Evolutionary conservation across 2,329 filamentous ascomycete genomes (phyloP).

Genomic region (Fusarium poae): DNA sequence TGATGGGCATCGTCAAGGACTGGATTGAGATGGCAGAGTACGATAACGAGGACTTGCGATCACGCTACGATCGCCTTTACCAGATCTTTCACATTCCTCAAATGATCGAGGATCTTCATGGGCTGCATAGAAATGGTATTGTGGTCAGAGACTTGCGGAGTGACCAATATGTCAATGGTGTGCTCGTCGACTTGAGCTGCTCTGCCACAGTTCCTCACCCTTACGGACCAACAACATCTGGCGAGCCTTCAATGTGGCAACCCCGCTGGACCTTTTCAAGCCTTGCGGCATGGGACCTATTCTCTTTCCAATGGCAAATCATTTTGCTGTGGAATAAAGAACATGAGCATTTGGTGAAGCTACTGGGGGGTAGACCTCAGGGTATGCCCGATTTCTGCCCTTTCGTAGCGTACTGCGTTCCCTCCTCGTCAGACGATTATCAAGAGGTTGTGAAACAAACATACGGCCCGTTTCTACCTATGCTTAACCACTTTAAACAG

Average conservation of each 20-base stretch:
- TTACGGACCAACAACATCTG: background rate
- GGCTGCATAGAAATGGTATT: conserved; percentile 8
- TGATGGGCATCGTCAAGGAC: conserved; percentile 24
- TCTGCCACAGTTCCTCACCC: conserved; percentile 13
- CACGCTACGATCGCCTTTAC: background rate
- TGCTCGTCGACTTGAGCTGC: conserved; percentile 9
- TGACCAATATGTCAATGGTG: conserved; percentile 22
- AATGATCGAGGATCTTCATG: conserved; percentile 14
- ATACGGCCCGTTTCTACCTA: conserved; percentile 7
- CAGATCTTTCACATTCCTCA: background rate
- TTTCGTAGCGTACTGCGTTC: background rate
- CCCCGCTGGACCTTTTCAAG: conserved; percentile 20
- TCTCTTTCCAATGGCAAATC: background rate
- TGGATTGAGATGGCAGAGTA: conserved; percentile 11
- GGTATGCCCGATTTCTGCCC: background rate
- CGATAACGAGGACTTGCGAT: background rate
- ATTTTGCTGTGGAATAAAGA: background rate
- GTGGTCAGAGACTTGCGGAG: conserved; percentile 1
- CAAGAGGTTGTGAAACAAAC: background rate
- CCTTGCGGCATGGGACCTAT: conserved; percentile 17
- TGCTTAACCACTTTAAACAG: background rate
- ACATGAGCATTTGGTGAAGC: background rate
- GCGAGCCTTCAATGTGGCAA: background rate
- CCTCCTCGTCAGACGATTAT: background rate
- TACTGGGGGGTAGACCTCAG: background rate